Conservation (phyloP, 164 flowering plant genomes). For the Chimonanthus salicifolius region DNA sequence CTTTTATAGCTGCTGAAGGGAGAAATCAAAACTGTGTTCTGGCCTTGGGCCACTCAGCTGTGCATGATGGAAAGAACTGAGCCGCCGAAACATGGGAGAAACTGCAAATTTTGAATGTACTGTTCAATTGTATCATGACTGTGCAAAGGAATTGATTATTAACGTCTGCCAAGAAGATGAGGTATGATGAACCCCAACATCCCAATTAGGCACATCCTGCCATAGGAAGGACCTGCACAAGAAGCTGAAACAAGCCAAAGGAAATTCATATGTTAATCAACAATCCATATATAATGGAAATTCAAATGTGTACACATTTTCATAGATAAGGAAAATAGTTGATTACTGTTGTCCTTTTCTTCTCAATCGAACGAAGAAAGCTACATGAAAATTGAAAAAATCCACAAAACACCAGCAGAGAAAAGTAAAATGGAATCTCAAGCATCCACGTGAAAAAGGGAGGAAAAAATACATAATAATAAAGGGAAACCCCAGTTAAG, state of each 20-base stretch:
- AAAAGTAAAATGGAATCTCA: not conserved
- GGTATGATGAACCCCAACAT: slow-evolving; percentile 15
- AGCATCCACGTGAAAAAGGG: not conserved
- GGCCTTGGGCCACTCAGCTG: slow-evolving; percentile 8
- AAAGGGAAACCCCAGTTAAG: no score
- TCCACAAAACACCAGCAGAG: not conserved
- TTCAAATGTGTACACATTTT: not conserved
- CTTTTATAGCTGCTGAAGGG: slow-evolving; percentile 1
- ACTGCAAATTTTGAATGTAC: not conserved
- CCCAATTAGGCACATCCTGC: slow-evolving; percentile 21
- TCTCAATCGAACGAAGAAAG: not conserved
- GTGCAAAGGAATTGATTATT: not conserved
- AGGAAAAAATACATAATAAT: no score
- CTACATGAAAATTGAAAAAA: not conserved
- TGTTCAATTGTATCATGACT: not conserved
- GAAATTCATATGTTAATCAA: not conserved
- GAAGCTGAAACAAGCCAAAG: slow-evolving; percentile 22
- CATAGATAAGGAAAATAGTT: not conserved
- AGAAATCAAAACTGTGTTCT: slow-evolving; percentile 19
- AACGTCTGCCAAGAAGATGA: slow-evolving; percentile 17
- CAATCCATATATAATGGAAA: not conserved
- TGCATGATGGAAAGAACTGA: not conserved
- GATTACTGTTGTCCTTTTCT: not conserved
- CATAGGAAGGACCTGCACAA: slow-evolving; percentile 12
- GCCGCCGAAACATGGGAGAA: slow-evolving; percentile 7